phyloP scores from a whole-genome alignment of 192 early-diverging fungal species.

The Chytriomyces hyalinus region DNA sequence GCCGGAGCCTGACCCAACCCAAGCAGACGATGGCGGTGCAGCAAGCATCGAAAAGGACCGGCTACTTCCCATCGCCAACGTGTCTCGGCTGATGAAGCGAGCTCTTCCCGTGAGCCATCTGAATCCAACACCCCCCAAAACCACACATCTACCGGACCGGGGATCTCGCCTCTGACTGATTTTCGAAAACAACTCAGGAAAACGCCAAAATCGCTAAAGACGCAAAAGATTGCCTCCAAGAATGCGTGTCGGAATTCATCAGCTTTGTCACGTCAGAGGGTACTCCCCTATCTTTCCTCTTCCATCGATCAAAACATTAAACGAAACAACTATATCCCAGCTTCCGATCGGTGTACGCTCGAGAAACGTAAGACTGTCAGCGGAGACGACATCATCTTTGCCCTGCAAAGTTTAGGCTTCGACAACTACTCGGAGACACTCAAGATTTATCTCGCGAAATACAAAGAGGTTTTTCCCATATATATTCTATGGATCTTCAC shows the following conservation, averaged over 20 bases:
- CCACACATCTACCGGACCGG: too few species aligned
- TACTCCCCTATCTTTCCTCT: constrained; percentile 37
- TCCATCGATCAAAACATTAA: not conserved
- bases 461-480: constrained; percentile 71
- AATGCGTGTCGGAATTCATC: constrained; percentile 99
- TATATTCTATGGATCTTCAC: too few species aligned
- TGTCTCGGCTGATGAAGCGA: constrained; percentile 96
- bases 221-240: constrained; percentile 94
- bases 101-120: constrained; percentile 67
- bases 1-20: not conserved
- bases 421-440: constrained; percentile 93
- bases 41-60: constrained; percentile 75
- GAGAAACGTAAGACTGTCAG: constrained; percentile 99
- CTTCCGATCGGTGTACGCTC: constrained; percentile 88
- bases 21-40: not conserved
- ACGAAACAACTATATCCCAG: constrained; percentile 47
- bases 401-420: constrained; percentile 96
- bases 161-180: too few species aligned
- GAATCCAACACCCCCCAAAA: too few species aligned
- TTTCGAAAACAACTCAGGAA: constrained; percentile 45
- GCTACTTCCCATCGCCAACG: constrained; percentile 92
- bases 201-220: constrained; percentile 99
- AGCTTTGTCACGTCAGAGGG: constrained; percentile 97
- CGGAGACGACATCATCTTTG: constrained; percentile 98
- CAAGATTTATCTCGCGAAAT: constrained; percentile 87